Evolutionary conservation across 2,329 filamentous ascomycete species (phyloP).

Genomic region (Pseudogymnoascus sp.): DNA sequence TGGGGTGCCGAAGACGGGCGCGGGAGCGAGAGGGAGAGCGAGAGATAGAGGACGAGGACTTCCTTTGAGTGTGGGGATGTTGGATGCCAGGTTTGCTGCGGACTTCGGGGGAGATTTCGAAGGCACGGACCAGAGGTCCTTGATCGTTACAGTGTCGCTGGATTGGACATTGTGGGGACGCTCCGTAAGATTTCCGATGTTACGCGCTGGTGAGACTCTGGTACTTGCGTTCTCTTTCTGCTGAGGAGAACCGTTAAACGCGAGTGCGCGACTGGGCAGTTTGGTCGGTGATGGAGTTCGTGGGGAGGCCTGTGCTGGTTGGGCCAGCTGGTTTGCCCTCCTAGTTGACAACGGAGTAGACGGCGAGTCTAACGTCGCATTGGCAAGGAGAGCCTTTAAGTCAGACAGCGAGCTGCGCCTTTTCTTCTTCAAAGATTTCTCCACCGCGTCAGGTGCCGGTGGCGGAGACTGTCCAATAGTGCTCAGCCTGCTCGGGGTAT

Average conservation of each 20-base stretch:
- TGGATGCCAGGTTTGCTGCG: constrained; percentile 22
- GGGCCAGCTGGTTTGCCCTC: constrained; percentile 14
- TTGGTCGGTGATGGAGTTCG: constrained; percentile 26
- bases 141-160: constrained; percentile 19
- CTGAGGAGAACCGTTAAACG: constrained; percentile 18
- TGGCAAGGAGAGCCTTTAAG: constrained; percentile 59
- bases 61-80: constrained; percentile 24
- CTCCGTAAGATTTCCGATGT: constrained; percentile 23
- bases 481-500: constrained; percentile 31
- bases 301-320: constrained; percentile 22
- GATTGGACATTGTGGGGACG: constrained; percentile 25
- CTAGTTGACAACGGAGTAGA: constrained; percentile 25
- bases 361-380: constrained; percentile 43
- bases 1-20: background rate
- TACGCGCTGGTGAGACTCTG: constrained; percentile 15
- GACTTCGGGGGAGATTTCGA: constrained; percentile 22
- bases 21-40: background rate
- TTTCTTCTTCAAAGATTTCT: constrained; percentile 57
- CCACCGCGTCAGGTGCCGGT: constrained; percentile 32
- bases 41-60: constrained; percentile 13
- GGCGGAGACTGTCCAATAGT: constrained; percentile 27
- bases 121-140: constrained; percentile 21
- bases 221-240: constrained; percentile 22
- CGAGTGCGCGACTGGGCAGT: background rate
- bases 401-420: constrained; percentile 88